phyloP scores from a whole-genome alignment of 345 rosid species.

The Lepidium sativum region DNA sequence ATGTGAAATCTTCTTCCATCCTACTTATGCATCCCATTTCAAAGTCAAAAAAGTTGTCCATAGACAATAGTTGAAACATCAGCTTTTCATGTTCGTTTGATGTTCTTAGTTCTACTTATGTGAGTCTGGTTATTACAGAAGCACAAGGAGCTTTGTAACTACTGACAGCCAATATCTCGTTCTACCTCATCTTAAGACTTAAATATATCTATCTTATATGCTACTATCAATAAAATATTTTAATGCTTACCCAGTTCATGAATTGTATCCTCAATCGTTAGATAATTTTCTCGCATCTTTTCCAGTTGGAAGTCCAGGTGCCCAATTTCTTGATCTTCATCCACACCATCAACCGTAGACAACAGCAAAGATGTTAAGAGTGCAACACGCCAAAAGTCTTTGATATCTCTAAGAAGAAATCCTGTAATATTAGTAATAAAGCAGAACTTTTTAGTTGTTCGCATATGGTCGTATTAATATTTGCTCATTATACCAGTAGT shows the following conservation, averaged over 20 bases:
- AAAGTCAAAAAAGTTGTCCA: not conserved
- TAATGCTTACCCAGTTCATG: slow-evolving; percentile 45
- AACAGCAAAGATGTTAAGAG: slow-evolving; percentile 54
- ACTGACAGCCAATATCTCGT: not conserved
- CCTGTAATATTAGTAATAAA: slow-evolving; percentile 38
- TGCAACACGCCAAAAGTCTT: slow-evolving; percentile 80
- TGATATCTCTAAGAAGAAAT: slow-evolving; percentile 64
- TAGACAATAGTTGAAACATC: not conserved
- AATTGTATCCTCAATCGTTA: slow-evolving; percentile 45
- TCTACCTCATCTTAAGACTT: not conserved
- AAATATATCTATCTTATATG: not conserved
- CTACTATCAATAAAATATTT: not conserved
- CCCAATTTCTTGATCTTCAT: slow-evolving; percentile 22
- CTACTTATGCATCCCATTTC: not conserved
- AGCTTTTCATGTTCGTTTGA: not conserved
- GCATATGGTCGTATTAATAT: not conserved
- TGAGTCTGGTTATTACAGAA: not conserved
- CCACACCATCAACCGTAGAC: slow-evolving; percentile 26
- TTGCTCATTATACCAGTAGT: not conserved
- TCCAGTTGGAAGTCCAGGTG: slow-evolving; percentile 40
- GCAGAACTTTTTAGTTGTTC: not conserved
- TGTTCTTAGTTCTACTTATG: not conserved
- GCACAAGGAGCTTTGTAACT: not conserved
- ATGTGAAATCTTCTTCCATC: not conserved
- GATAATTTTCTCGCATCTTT: slow-evolving; percentile 42